These are phyloP conservation scores for Fusarium odoratissimum DNA, from an alignment of 2,329 filamentous ascomycete genomes.

Conservation along the genomic window DNA sequence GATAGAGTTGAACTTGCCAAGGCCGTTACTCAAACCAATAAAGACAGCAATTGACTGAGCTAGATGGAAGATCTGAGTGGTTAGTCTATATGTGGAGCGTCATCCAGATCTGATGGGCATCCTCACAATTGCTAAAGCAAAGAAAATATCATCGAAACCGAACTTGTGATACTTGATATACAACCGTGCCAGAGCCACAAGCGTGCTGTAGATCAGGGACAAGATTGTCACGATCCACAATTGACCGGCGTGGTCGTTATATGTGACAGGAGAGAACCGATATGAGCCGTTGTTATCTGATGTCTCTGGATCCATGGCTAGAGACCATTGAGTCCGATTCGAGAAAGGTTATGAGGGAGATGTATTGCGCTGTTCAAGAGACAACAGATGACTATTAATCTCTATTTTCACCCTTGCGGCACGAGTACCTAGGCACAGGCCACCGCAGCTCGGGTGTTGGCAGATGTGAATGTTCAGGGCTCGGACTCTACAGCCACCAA, in stretches of 20 bases:
- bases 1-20: conserved; percentile 33
- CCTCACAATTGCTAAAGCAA: conserved; percentile 25
- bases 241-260: conserved; percentile 31
- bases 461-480: neutral
- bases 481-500: neutral
- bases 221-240: conserved; percentile 36
- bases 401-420: neutral
- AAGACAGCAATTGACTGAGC: conserved; percentile 27
- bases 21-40: conserved; percentile 18
- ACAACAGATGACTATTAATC: conserved; percentile 11
- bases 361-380: neutral
- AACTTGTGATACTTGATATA: conserved; percentile 39
- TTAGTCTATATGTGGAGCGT: neutral
- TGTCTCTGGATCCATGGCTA: conserved; percentile 11
- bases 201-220: conserved; percentile 31
- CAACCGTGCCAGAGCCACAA: conserved; percentile 20
- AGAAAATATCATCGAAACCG: conserved; percentile 31
- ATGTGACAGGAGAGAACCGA: conserved; percentile 26
- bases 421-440: neutral
- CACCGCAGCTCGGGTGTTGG: neutral
- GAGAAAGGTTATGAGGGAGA: neutral
- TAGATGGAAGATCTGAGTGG: conserved; percentile 18
- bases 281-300: neutral
- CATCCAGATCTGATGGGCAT: neutral
- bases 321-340: neutral